A percentile compares a stretch with the other conserved stretches of the same genome.
Evolutionary conservation across 768 basidiomycete species (phyloP).

Genomic region (Boletus sp.): DNA sequence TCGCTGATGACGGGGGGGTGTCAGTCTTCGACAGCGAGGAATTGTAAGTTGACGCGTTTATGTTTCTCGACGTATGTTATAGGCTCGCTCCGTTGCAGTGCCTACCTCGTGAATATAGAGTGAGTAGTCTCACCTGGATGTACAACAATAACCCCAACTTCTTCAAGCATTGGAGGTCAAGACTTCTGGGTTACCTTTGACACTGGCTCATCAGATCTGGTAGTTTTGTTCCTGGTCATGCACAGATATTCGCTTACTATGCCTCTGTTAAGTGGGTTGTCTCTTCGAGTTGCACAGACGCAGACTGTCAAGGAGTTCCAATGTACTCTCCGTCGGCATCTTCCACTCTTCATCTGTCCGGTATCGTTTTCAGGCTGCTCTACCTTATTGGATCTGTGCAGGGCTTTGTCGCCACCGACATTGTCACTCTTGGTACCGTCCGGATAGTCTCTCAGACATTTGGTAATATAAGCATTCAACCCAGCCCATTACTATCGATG

Average conservation of each 20-base stretch:
- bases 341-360: constrained; percentile 31
- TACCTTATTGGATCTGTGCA: constrained; percentile 55
- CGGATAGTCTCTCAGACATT: constrained; percentile 48
- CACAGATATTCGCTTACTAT: constrained; percentile 2
- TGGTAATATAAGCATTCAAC: constrained; percentile 31
- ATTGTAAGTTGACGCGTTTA: constrained; percentile 28
- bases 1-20: constrained; percentile 21
- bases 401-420: constrained; percentile 52
- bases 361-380: constrained; percentile 39
- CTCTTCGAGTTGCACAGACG: constrained; percentile 41
- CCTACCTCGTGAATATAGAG: constrained; percentile 41
- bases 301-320: constrained; percentile 46
- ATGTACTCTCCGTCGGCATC: constrained; percentile 38
- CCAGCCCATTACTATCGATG: not conserved
- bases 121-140: constrained; percentile 15
- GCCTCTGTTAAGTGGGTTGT: constrained; percentile 46
- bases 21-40: constrained; percentile 33
- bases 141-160: constrained; percentile 1
- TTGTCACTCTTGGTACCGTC: constrained; percentile 44
- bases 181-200: constrained; percentile 47
- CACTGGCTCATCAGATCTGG: constrained; percentile 59
- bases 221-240: constrained; percentile 19
- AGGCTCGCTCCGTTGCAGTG: constrained; percentile 24
- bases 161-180: constrained; percentile 41
- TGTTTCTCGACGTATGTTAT: not conserved